Percentiles rank a stretch among this genome's conserved stretches.
Evolutionary conservation across 1,284 basidiomycete genomes (phyloP).

Genomic region (Thelephora terrestris): DNA sequence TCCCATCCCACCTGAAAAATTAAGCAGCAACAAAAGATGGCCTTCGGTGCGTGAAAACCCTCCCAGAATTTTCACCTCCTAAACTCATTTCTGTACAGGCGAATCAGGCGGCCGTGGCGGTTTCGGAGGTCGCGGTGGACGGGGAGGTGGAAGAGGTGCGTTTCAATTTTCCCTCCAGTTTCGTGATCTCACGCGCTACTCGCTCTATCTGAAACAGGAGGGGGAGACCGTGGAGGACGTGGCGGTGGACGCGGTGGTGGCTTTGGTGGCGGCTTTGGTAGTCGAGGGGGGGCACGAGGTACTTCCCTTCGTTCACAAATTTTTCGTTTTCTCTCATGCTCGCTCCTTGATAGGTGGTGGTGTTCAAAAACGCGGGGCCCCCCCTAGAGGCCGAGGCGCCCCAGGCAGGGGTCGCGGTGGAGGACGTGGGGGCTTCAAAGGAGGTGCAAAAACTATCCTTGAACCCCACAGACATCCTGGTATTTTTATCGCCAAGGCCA

Average conservation of each 20-base stretch:
- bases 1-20: neutral
- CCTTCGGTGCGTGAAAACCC: conserved; percentile 20
- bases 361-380: conserved; percentile 28
- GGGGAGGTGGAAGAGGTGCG: conserved; percentile 22
- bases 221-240: conserved; percentile 14
- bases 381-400: conserved; percentile 27
- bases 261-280: conserved; percentile 9
- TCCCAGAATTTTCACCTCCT: neutral
- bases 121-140: conserved; percentile 24
- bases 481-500: conserved; percentile 90
- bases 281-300: conserved; percentile 21
- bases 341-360: conserved; percentile 26
- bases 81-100: conserved; percentile 15
- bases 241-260: neutral
- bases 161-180: conserved; percentile 10
- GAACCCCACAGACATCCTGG: conserved; percentile 95
- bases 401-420: conserved; percentile 41
- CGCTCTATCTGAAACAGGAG: neutral
- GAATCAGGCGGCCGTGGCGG: conserved; percentile 28
- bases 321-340: neutral
- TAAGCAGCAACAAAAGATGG: conserved; percentile 15
- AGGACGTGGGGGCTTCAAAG: conserved; percentile 56
- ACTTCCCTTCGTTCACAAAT: neutral
- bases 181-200: conserved; percentile 2
- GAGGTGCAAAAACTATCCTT: conserved; percentile 81